A percentile compares a stretch with the other conserved stretches of the same genome.
Evolutionary conservation across 331 rosid species (phyloP).

Genomic region (Rhamnella rubrinervis): DNA sequence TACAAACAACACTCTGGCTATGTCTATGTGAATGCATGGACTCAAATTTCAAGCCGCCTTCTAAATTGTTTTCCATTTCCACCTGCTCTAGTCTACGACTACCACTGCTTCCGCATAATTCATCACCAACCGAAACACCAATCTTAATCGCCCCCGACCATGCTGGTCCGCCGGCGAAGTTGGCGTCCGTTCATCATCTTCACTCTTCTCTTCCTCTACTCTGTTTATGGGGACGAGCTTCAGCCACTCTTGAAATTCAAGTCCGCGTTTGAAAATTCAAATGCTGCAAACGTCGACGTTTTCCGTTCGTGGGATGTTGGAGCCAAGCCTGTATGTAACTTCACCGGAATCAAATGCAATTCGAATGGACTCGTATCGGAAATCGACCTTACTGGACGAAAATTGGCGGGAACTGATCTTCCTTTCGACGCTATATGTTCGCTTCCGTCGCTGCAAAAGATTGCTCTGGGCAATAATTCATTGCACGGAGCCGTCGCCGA

Average conservation of each 20-base stretch:
- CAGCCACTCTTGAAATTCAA: conserved; percentile 49
- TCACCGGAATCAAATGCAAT: conserved; percentile 61
- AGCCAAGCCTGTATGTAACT: conserved; percentile 40
- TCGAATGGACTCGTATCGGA: conserved; percentile 51
- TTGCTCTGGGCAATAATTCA: conserved; percentile 48
- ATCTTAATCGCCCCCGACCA: conserved; percentile 11
- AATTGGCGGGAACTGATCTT: conserved; percentile 48
- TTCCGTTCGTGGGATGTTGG: conserved; percentile 53
- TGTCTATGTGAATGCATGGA: background rate
- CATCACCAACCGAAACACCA: background rate
- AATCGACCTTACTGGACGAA: conserved; percentile 49
- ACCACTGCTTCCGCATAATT: background rate
- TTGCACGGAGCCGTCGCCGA: conserved; percentile 50
- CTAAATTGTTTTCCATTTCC: background rate
- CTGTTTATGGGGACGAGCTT: conserved; percentile 43
- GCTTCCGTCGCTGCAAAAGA: conserved; percentile 46
- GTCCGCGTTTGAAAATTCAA: conserved; percentile 45
- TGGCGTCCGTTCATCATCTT: conserved; percentile 5
- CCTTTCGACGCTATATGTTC: conserved; percentile 63
- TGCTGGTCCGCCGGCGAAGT: conserved; percentile 36
- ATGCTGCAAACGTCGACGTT: conserved; percentile 8
- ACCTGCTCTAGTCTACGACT: background rate
- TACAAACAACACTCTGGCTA: background rate
- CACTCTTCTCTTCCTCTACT: conserved; percentile 35
- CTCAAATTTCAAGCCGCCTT: conserved; percentile 17